Base-by-base conservation (phyloP, 768 basidiomycete species). In the Trametes elegans region DNA sequence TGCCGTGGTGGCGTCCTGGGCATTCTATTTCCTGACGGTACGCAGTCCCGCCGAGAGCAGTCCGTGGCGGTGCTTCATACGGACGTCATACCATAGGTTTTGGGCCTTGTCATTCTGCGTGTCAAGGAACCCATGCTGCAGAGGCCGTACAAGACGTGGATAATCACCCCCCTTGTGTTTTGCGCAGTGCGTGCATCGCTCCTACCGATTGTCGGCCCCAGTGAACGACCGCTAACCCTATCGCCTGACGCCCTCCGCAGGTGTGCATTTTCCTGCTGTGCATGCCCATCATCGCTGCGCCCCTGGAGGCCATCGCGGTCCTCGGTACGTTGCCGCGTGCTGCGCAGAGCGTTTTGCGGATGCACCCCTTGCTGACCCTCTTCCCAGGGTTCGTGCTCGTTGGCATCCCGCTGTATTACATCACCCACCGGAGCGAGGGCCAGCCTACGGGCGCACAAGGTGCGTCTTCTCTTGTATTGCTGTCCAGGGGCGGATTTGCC, bases 201-300 rank as follows among this genome's bases (percentile, higher is more conserved):
- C 31, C 9, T 4, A 8, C 16, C 14, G 18, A 7, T 9, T 27
- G n/a, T n/a, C 19, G 18, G 9, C 7, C 5, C 3, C 18, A n/a
- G n/a, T 10, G n/a, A 10, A 18, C 9, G 16, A 31, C n/a, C 10
- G 43, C 31, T 26, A 26, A 19, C 10, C 31, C 45, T 34, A 23
- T 19, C n/a, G n/a, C 1, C 19, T 39, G 16, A n/a, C 23, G 19
- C 19, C 34, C 29, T 35, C 24, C 29, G 48, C 45, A 91, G 89
- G 88, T 94, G 10, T 92, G 93, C 3, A 73, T 93, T 46, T 95
- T 95, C 72, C 76, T 98, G 48, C 75, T 99, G 9, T 88, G 87
- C 64, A 96, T 99, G 92, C 94, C 95, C 2, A 78, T 96, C 46
- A 87, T 95, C 53, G 96, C 96, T 3, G 94, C 95, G 19, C 96